A percentile compares a stretch with the other conserved stretches of the same genome.
Evolutionary conservation across 192 early-diverging fungal genomes (phyloP).

Genomic region (Coemansia sp.): DNA sequence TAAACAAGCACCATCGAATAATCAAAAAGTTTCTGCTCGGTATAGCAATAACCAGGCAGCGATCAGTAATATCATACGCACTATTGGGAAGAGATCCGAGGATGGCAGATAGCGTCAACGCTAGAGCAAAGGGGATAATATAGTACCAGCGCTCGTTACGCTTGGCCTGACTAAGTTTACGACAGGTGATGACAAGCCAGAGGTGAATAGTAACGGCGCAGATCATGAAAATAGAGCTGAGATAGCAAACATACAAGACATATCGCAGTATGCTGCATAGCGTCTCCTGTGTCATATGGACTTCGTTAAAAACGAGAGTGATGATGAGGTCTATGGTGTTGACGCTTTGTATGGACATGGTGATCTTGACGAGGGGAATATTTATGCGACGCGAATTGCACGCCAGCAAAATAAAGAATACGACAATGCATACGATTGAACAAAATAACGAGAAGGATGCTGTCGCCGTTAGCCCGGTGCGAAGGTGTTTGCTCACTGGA

Average conservation of each 20-base stretch:
- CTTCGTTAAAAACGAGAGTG: conserved; percentile 30
- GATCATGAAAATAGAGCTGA: conserved; percentile 54
- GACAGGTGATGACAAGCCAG: conserved; percentile 53
- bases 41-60: conserved; percentile 25
- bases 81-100: conserved; percentile 42
- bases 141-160: conserved; percentile 57
- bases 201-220: conserved; percentile 47
- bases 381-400: conserved; percentile 41
- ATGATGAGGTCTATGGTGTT: conserved; percentile 42
- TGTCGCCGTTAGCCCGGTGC: conserved; percentile 17
- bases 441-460: conserved; percentile 34
- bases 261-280: conserved; percentile 49
- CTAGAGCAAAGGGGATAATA: conserved; percentile 39
- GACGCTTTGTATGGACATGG: conserved; percentile 46
- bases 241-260: conserved; percentile 47
- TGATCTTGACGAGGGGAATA: conserved; percentile 52
- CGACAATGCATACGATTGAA: conserved; percentile 28
- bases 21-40: conserved; percentile 28
- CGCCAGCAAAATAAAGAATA: conserved; percentile 39
- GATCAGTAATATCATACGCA: conserved; percentile 28
- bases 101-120: conserved; percentile 27
- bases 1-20: conserved; percentile 52
- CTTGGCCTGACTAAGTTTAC: conserved; percentile 35
- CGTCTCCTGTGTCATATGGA: conserved; percentile 20
- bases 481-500: not conserved